A percentile compares a stretch with the other conserved stretches of the same genome.
phyloP scores from a whole-genome alignment of 805 yeast species.

The Candida coquimbonensis region DNA sequence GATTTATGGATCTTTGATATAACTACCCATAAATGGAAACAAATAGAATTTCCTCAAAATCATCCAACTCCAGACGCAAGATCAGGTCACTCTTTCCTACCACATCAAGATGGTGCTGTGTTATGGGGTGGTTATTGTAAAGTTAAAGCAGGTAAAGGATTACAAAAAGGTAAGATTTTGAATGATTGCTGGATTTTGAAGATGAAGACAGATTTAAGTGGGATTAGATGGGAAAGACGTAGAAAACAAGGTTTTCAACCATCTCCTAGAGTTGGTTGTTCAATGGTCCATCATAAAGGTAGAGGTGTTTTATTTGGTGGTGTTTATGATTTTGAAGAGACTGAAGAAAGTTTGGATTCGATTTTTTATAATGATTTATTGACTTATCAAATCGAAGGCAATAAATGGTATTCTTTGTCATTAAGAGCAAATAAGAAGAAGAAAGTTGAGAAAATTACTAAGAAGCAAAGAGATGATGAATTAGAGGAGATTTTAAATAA shows the following conservation, averaged over 20 bases:
- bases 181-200: conserved; percentile 81
- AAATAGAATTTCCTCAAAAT: conserved; percentile 77
- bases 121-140: conserved; percentile 93
- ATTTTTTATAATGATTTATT: conserved; percentile 73
- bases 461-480: conserved; percentile 49
- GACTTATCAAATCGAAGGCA: conserved; percentile 77
- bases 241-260: conserved; percentile 88
- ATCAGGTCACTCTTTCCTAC: conserved; percentile 85
- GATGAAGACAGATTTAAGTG: conserved; percentile 73
- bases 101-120: conserved; percentile 74
- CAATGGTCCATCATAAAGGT: conserved; percentile 82
- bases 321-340: conserved; percentile 90
- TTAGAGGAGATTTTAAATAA: conserved; percentile 74
- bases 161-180: conserved; percentile 85
- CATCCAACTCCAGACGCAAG: conserved; percentile 84
- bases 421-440: conserved; percentile 57
- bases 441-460: conserved; percentile 35
- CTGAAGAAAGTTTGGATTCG: conserved; percentile 85
- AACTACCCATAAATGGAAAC: conserved; percentile 84
- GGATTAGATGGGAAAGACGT: conserved; percentile 81
- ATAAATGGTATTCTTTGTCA: conserved; percentile 77
- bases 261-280: conserved; percentile 90
- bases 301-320: conserved; percentile 94
- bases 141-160: conserved; percentile 81
- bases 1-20: conserved; percentile 94